phyloP scores from a whole-genome alignment of 2,329 filamentous ascomycete species.

The Thielaviopsis musarum region DNA sequence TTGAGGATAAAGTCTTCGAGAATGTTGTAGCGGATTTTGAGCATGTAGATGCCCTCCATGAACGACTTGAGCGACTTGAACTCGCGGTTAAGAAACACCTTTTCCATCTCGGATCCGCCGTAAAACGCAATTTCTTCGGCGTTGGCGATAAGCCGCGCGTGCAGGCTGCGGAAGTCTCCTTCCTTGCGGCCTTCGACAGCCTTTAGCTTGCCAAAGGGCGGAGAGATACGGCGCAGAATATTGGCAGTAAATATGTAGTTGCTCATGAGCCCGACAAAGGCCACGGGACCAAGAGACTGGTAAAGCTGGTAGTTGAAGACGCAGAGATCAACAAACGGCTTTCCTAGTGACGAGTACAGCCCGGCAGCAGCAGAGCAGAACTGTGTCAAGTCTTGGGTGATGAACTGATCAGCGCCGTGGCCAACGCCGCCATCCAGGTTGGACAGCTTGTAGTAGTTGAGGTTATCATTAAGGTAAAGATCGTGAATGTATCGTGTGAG shows the following conservation, averaged over 20 bases:
- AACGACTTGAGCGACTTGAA: conserved; percentile 86
- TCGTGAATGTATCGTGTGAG: conserved; percentile 95
- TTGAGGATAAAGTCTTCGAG: conserved; percentile 96
- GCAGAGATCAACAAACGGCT: conserved; percentile 88
- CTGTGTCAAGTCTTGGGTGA: conserved; percentile 87
- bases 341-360: conserved; percentile 91
- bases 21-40: conserved; percentile 98
- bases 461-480: conserved; percentile 81
- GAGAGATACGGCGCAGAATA: conserved; percentile 71
- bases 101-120: conserved; percentile 86
- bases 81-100: conserved; percentile 76
- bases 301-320: conserved; percentile 98
- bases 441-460: conserved; percentile 90
- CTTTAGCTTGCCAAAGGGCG: conserved; percentile 92
- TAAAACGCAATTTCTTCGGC: conserved; percentile 98
- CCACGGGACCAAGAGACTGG: conserved; percentile 73
- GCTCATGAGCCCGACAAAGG: conserved; percentile 67
- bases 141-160: conserved; percentile 85
- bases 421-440: conserved; percentile 89
- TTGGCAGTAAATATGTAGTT: conserved; percentile 94
- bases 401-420: conserved; percentile 87
- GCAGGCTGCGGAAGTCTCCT: conserved; percentile 82
- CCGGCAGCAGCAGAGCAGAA: conserved; percentile 89
- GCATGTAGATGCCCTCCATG: conserved; percentile 97
- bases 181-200: conserved; percentile 90